Evolutionary conservation across 2,329 filamentous ascomycete genomes (phyloP).

Genomic region (Talaromyces sp.): DNA sequence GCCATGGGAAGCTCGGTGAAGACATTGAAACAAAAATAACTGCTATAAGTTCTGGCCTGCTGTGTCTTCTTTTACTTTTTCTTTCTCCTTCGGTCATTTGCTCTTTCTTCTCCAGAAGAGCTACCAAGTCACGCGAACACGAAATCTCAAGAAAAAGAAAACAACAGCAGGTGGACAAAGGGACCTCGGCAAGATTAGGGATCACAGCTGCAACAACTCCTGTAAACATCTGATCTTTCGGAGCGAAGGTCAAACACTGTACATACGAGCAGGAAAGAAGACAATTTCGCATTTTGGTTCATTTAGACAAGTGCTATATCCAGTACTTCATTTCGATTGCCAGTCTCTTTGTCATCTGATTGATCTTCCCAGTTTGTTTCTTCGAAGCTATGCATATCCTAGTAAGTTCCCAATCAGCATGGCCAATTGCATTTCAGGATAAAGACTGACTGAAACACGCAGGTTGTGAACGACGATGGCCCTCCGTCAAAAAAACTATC

Average conservation of each 20-base stretch:
- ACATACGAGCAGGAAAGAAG: not conserved
- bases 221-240: not conserved
- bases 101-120: not conserved
- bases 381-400: constrained; percentile 13
- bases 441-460: constrained; percentile 5
- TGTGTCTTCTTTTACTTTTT: not conserved
- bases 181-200: not conserved
- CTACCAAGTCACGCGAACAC: not conserved
- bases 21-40: not conserved
- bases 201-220: not conserved
- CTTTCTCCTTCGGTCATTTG: not conserved
- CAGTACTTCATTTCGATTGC: not conserved
- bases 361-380: not conserved
- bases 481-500: constrained; percentile 67
- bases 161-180: not conserved
- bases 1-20: constrained; percentile 8
- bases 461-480: constrained; percentile 64
- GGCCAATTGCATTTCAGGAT: not conserved
- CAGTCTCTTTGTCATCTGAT: not conserved
- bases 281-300: not conserved
- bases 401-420: not conserved
- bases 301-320: constrained; percentile 1
- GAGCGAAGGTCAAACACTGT: not conserved
- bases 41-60: not conserved
- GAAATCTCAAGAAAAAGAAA: not conserved